Percentiles rank a stretch among this genome's conserved stretches.
Evolutionary conservation across 2,329 filamentous ascomycete genomes (phyloP).

Genomic region (Aspergillus sp.): DNA sequence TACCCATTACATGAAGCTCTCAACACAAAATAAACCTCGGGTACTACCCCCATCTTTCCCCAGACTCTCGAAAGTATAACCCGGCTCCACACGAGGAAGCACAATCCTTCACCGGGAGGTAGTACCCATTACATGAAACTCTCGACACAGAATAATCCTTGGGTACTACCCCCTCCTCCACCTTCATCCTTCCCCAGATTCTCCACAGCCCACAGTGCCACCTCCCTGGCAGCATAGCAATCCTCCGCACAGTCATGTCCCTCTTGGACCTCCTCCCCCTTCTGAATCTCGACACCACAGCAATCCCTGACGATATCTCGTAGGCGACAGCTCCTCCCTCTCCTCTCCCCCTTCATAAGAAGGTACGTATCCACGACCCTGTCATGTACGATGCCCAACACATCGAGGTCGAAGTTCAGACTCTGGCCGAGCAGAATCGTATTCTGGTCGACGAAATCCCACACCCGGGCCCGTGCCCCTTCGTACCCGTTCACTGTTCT

Average conservation of each 20-base stretch:
- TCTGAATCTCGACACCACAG: background rate
- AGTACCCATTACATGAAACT: too few relatives aligned
- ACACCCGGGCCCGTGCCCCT: background rate
- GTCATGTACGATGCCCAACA: background rate
- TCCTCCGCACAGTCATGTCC: constrained; percentile 7
- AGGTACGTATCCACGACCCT: background rate
- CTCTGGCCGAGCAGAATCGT: background rate
- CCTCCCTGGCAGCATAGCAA: background rate
- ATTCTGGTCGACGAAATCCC: background rate
- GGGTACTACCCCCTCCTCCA: too few relatives aligned
- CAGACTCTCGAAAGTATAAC: background rate
- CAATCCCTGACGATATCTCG: background rate
- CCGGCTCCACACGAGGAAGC: too few relatives aligned
- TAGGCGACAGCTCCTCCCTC: background rate
- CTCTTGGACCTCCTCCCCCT: background rate
- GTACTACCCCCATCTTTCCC: background rate
- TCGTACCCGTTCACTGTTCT: background rate
- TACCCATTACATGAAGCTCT: too few relatives aligned
- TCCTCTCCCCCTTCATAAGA: background rate
- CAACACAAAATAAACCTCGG: too few relatives aligned
- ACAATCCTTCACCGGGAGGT: too few relatives aligned
- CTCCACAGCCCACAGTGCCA: background rate
- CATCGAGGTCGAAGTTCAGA: background rate
- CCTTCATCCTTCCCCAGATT: background rate
- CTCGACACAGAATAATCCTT: too few relatives aligned